Base-by-base conservation (phyloP, 345 rosid species). In the Clausena lansium region DNA sequence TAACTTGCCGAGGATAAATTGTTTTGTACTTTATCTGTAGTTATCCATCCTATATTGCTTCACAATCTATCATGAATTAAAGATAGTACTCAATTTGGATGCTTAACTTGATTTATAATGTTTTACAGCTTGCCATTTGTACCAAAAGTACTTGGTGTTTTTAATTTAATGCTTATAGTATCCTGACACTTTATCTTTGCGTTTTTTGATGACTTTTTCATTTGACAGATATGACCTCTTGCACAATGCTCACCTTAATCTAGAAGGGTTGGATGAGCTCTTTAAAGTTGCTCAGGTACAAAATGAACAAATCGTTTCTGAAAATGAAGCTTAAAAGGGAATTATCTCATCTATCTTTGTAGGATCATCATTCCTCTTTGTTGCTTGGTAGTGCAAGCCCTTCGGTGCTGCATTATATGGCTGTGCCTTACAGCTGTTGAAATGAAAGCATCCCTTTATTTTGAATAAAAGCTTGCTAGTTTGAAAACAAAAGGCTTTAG, bases 221-320 rank as follows among this genome's bases (percentile, higher is more conserved):
- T 67, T 74, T 80, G 77, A 80, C 85, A 95, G 99, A 84, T 96
- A 94, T 79, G 98, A 96, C 86, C 92, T 96, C 75, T 82, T 96
- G 84, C 99, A 94, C 87, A 96, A 96, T 85, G 95, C 95, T 73
- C 98, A 96, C 85, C 99, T 96, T 83, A 87, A 91, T 81, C 82
- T 96, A 68, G 90, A 94, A 81, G 97, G 95, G 58, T 78, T 96
- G 81, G 90, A 88, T 64, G 94, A 90, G 83, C 97, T 96, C 84
- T 94, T 94, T 88, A 90, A 88, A 82, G 92, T 96, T 85, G 93
- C 97, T 77, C 99, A 93, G 99, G 99, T 92, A 86, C 76, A 69
- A 61, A 63, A 27, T 59, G 36, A 67, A 25, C 52, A 22, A 50
- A 33, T 32, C 65, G 15, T 20, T 61, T 6, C 24, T 39, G n/a